Percentiles rank a stretch among this genome's conserved stretches.
phyloP scores from a whole-genome alignment of 306 rosid species.

The peach (Prunus persica) region Prunus_persica_NCBIv2 NC_034014.1:22707001-22707500 shows the following conservation, averaged over 20 bases:
- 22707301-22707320: constrained; percentile 53
- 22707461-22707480: constrained; percentile 50
- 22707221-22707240: constrained; percentile 72
- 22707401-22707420: constrained; percentile 75
- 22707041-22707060: constrained; percentile 49
- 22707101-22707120: constrained; percentile 39
- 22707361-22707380: constrained; percentile 40
- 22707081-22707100: constrained; percentile 35
- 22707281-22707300: constrained; percentile 56
- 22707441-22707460: constrained; percentile 43
- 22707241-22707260: constrained; percentile 89
- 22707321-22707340: constrained; percentile 69
- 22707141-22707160: constrained; percentile 50
- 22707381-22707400: constrained; percentile 44
- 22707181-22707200: constrained; percentile 28
- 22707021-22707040: constrained; percentile 46
- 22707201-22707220: constrained; percentile 35
- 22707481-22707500: constrained; percentile 33
- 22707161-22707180: constrained; percentile 27
- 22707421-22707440: constrained; percentile 65
- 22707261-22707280: constrained; percentile 57
- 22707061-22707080: constrained; percentile 24
- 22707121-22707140: constrained; percentile 64
- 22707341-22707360: constrained; percentile 41
- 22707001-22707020: constrained; percentile 47